phyloP scores from a whole-genome alignment of 2,329 filamentous ascomycete species.

The Daldinia sp. region DNA sequence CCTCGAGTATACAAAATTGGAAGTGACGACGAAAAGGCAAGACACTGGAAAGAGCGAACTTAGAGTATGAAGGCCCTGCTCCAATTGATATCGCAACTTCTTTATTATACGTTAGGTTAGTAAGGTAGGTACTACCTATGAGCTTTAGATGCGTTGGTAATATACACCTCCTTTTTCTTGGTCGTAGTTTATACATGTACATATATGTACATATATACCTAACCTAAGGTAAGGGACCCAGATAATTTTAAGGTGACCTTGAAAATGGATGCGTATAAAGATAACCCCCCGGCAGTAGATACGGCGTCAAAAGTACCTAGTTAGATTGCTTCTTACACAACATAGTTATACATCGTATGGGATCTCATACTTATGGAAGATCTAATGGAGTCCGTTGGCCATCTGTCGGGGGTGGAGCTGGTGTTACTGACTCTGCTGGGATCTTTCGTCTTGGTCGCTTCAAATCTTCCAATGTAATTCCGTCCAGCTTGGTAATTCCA shows the following conservation, averaged over 20 bases:
- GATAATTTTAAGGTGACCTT: not conserved
- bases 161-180: not conserved
- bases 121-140: not conserved
- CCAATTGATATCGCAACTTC: conserved; percentile 15
- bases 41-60: not conserved
- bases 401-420: conserved; percentile 39
- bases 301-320: not conserved
- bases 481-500: conserved; percentile 90
- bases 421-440: conserved; percentile 56
- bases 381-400: conserved; percentile 42
- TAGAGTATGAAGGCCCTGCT: not conserved
- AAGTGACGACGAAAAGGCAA: not conserved
- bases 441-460: conserved; percentile 81
- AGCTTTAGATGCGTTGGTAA: not conserved
- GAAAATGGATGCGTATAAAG: not conserved
- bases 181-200: not conserved
- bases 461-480: conserved; percentile 84
- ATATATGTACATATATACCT: too few relatives aligned
- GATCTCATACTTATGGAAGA: conserved; percentile 37
- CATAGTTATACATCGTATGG: conserved; percentile 27
- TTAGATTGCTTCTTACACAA: conserved; percentile 22
- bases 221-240: too few relatives aligned
- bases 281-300: not conserved
- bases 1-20: not conserved
- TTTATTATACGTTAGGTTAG: not conserved